A percentile compares a stretch with the other conserved stretches of the same genome.
Evolutionary conservation across 768 basidiomycete genomes (phyloP).

Genomic region (Mycena maculata): DNA sequence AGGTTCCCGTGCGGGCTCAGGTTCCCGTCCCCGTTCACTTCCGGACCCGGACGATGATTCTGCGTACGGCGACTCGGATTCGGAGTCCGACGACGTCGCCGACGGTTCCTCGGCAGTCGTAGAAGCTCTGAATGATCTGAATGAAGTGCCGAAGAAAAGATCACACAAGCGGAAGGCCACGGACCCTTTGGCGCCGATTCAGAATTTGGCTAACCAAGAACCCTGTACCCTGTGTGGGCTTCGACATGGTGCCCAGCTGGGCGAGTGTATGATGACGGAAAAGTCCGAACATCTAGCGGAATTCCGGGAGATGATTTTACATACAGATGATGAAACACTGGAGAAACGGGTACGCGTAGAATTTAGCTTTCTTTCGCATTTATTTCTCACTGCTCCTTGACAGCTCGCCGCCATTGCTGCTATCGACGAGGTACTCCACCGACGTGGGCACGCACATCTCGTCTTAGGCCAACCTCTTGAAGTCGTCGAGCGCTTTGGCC

Average conservation of each 20-base stretch:
- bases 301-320: slow-evolving; percentile 72
- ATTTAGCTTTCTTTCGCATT: slow-evolving; percentile 7
- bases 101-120: slow-evolving; percentile 22
- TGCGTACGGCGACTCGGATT: slow-evolving; percentile 28
- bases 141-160: slow-evolving; percentile 21
- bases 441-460: slow-evolving; percentile 66
- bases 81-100: slow-evolving; percentile 22
- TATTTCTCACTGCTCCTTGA: slow-evolving; percentile 27
- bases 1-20: slow-evolving; percentile 21
- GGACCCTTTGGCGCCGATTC: slow-evolving; percentile 32
- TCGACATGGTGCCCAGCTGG: slow-evolving; percentile 57
- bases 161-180: slow-evolving; percentile 25
- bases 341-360: slow-evolving; percentile 65
- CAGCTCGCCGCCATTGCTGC: slow-evolving; percentile 74
- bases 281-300: slow-evolving; percentile 74
- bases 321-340: slow-evolving; percentile 74
- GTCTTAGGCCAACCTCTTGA: slow-evolving; percentile 74
- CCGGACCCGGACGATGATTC: slow-evolving; percentile 24
- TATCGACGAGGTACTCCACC: slow-evolving; percentile 73
- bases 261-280: slow-evolving; percentile 73
- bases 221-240: slow-evolving; percentile 73
- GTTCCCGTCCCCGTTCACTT: slow-evolving; percentile 19
- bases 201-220: slow-evolving; percentile 30
- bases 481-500: slow-evolving; percentile 52
- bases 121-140: slow-evolving; percentile 29